Percentiles rank a stretch among this genome's conserved stretches.
Evolutionary conservation across 1,284 basidiomycete genomes (phyloP).

Genomic region (Paramarasmius palmivorus): DNA sequence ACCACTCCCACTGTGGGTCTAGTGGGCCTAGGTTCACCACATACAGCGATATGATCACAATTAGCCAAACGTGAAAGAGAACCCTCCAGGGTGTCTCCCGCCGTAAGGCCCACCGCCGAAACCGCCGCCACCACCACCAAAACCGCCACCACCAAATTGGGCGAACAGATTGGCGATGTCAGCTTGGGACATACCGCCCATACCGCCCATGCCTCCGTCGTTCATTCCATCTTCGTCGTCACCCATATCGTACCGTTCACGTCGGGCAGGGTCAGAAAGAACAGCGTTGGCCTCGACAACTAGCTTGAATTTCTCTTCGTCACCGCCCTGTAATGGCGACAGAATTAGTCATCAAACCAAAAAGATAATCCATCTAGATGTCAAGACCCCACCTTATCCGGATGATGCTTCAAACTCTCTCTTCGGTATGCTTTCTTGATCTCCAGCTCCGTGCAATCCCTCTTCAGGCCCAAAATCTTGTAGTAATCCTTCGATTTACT

Average conservation of each 20-base stretch:
- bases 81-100: slow-evolving; percentile 6
- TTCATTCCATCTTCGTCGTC: slow-evolving; percentile 72
- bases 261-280: slow-evolving; percentile 67
- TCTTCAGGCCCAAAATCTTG: slow-evolving; percentile 66
- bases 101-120: slow-evolving; percentile 23
- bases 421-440: slow-evolving; percentile 81
- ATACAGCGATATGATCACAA: not conserved
- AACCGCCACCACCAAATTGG: slow-evolving; percentile 47
- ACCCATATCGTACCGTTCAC: slow-evolving; percentile 74
- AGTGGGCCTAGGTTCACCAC: not conserved
- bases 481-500: slow-evolving; percentile 88
- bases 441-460: slow-evolving; percentile 65
- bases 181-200: slow-evolving; percentile 44
- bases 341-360: not conserved
- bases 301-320: slow-evolving; percentile 87
- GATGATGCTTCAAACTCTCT: slow-evolving; percentile 81
- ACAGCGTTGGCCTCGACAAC: slow-evolving; percentile 77
- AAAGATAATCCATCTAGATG: not conserved
- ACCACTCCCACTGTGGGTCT: not conserved
- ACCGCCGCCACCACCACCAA: slow-evolving; percentile 28
- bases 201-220: slow-evolving; percentile 36
- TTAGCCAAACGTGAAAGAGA: slow-evolving; percentile 4
- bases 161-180: slow-evolving; percentile 68
- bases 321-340: slow-evolving; percentile 54
- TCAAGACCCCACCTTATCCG: slow-evolving; percentile 64